Conservation (phyloP, 352 stramenopile genomes). For the Phytophthora ramorum region DNA sequence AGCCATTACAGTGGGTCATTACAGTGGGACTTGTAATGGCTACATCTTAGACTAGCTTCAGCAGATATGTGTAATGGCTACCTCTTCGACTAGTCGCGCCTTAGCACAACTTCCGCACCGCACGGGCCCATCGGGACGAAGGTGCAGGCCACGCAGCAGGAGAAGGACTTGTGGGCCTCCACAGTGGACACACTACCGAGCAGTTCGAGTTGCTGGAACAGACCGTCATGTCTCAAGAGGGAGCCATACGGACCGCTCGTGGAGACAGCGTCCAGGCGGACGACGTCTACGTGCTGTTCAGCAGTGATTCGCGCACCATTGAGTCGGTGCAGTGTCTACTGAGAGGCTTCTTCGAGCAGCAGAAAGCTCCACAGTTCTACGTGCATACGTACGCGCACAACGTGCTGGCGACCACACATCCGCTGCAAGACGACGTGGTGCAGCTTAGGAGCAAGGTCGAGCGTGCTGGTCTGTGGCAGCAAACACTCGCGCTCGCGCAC, state of each 20-base stretch:
- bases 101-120: constrained; percentile 60
- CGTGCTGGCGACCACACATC: constrained; percentile 63
- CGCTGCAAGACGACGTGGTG: constrained; percentile 63
- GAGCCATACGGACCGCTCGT: no score
- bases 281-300: constrained; percentile 83
- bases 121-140: constrained; percentile 72
- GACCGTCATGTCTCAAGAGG: no score
- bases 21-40: no score
- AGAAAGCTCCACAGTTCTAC: constrained; percentile 45
- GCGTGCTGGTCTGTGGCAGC: no score
- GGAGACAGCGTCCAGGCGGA: no score
- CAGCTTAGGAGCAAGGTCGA: constrained; percentile 33
- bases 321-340: constrained; percentile 83
- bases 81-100: constrained; percentile 29
- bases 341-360: constrained; percentile 61
- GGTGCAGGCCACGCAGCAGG: constrained; percentile 55
- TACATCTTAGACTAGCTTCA: no score
- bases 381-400: constrained; percentile 76
- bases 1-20: no score
- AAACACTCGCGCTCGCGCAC: no score
- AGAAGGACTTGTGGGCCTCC: constrained; percentile 72
- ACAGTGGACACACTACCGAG: no score
- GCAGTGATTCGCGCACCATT: constrained; percentile 74
- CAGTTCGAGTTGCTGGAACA: no score
- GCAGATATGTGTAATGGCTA: no score